Evolutionary conservation across 1,284 basidiomycete species (phyloP), one percentile per base, ranked within the genome.

Genomic region (Laetiporus sulphureus): DNA sequence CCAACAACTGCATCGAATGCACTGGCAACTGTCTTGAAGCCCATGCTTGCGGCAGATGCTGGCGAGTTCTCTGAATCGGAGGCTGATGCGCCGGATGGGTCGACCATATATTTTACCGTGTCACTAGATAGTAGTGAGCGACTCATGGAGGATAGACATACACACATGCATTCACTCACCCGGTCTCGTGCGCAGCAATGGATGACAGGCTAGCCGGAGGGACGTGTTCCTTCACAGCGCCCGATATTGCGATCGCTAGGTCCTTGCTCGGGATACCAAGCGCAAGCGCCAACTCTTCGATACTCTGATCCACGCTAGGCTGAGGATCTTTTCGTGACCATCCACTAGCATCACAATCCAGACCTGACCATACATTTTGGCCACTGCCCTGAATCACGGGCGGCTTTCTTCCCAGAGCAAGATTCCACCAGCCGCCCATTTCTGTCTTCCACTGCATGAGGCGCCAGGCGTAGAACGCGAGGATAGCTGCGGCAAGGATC

Each of bases 251-350:
- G 19, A 65, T 66, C 1, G 81, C 79, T 2, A 86, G 63, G 35
- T 81, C 75, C 25, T 63, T 62, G 11, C 77, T 68, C 2, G 74
- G 69, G 56, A 85, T 72, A 1, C 79, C 83, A 21, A 86, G 62
- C 16, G 72, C 75, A 5, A 62, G 58, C 11, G 83, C 83, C 12
- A 85, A 64, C 15, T 69, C 73, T 40, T 73, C 69, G 41, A 85
- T 74, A 27, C 69, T 65, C 4, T 67, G 62, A 50, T 83, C 79
- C 22, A 81, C 67, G n/a, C 58, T 63, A 16, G 61, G 51, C 30
- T 55, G 56, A 32, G 49, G 29, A 29, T 40, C 18, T 40, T 35
- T 46, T 32, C 40, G 22, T 20, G 38, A 30, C 43, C 37, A 44
- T n/a, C n/a, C n/a, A n/a, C n/a, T n/a, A n/a, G n/a, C n/a, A n/a